Base-by-base conservation (phyloP, 345 rosid species). In the Zanthoxylum bungeanum region DNA sequence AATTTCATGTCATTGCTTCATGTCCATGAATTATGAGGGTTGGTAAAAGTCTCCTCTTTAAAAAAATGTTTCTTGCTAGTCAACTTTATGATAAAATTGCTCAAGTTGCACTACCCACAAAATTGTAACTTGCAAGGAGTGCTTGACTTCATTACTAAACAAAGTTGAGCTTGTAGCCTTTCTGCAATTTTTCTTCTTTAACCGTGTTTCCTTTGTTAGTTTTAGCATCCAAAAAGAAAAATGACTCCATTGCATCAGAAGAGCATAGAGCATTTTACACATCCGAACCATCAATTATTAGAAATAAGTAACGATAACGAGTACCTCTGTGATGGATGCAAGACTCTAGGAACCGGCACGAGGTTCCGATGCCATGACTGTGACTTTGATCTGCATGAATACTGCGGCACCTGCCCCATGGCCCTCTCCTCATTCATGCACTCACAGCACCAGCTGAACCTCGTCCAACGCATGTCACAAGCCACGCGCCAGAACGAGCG, bases 311-410 rank as follows among this genome's bases (percentile, higher is more conserved):
- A 57, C 42, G 12, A 8, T 25, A 12, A 17, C 10, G 77, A 79
- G 27, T 84, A 79, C 77, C 40, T 40, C 22, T 84, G 88, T 44
- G 76, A 64, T 24, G 84, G 80, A 17, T 84, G 88, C 80, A 64
- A 68, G 42, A 53, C 73, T n/a, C 55, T 6, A 21, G 88, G 88
- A 51, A 66, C 57, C 22, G 76, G 87, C 39, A 49, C 10, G 1
- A 66, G 65, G 25, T 79, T 67, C 46, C 69, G 76, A 3, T 83
- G 85, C 76, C 9, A 30, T 28, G 0, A n/a, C 3, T 83, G 84
- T 67, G 28, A 79, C 74, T 79, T 77, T 59, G 73, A 79, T 27
- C 83, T 84, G 65, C 88, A 82, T 68, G 78, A 78, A 53, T 73
- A 68, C 52, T 86, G 86, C 37, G 77, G 79, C 67, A 75, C 72